Base-by-base conservation (phyloP, 1,284 basidiomycete species). In the Rhodofomes roseus region DNA sequence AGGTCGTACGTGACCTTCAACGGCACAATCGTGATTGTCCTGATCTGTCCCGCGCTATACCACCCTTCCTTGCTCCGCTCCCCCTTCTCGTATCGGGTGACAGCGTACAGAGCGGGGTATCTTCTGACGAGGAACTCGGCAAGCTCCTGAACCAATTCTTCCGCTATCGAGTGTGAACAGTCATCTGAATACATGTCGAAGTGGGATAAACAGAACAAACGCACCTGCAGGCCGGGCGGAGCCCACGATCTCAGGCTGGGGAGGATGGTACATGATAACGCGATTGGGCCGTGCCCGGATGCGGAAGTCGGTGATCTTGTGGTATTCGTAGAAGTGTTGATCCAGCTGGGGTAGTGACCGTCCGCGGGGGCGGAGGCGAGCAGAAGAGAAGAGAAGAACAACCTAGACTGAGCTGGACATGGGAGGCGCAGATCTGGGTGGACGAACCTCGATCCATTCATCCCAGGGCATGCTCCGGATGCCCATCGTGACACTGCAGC, bases 401-500 rank as follows among this genome's bases (percentile, higher is more conserved):
- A 31, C 31, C 31, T 36, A 54, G 46, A 39, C 50, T 41, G 23
- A 48, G 27, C n/a, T 9, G 31, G 40, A n/a, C 22, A 20, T 31
- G 12, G 50, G 34, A 18, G 58, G 57, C 23, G 20, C 12, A 63
- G 55, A 4, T 41, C 36, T 22, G 43, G 63, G 34, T 11, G 31
- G 55, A 57, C 67, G 60, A 59, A 84, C 83, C 75, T 89, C 87
- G 56, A 88, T 82, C 87, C 87, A 89, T 56, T 87, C 83, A 20
- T 78, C 76, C 83, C 84, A 89, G 12, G 75, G 76, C 86, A 90
- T 87, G 57, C 72, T 76, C 22, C 85, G 80, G 62, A 89, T 84
- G 59, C 86, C 87, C 87, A 89, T 89, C 16, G 85, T 89, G 31
- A 89, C 80, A 65, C 87, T 89, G 50, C 50, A 39, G 37, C 37